Evolutionary conservation across 2,329 filamentous ascomycete species (phyloP).

Genomic region (Sporothrix pallida): DNA sequence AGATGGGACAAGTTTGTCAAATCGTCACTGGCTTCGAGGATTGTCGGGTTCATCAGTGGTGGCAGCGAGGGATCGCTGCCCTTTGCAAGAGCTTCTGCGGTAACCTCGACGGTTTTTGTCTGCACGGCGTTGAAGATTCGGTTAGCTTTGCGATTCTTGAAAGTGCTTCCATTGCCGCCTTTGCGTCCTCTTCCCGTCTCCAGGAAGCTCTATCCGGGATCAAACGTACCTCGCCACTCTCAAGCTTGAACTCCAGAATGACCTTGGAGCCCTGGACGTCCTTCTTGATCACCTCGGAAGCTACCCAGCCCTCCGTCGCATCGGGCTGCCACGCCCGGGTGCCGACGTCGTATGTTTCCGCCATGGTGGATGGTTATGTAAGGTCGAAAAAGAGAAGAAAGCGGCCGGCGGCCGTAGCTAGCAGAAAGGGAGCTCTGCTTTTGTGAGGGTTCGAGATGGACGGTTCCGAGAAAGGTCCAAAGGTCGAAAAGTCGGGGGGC

Average conservation of each 20-base stretch:
- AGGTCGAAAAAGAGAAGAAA: slow-evolving; percentile 45
- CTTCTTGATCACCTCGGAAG: slow-evolving; percentile 91
- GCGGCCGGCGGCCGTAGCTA: slow-evolving; percentile 37
- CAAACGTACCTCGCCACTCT: slow-evolving; percentile 82
- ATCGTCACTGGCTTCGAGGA: slow-evolving; percentile 98
- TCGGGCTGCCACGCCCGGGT: slow-evolving; percentile 99
- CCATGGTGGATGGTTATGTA: slow-evolving; percentile 63
- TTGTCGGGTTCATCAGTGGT: slow-evolving; percentile 95
- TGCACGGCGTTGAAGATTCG: slow-evolving; percentile 54
- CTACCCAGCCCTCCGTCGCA: slow-evolving; percentile 93
- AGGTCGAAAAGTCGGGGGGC: not conserved
- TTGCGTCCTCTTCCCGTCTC: too few relatives aligned
- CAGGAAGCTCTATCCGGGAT: not conserved
- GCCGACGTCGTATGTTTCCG: slow-evolving; percentile 93
- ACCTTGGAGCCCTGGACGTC: slow-evolving; percentile 83
- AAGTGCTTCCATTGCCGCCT: slow-evolving; percentile 14
- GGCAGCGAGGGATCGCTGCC: slow-evolving; percentile 80
- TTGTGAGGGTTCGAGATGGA: not conserved
- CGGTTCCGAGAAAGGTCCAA: not conserved
- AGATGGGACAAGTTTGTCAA: slow-evolving; percentile 96
- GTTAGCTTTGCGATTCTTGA: not conserved
- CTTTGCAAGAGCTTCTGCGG: slow-evolving; percentile 74
- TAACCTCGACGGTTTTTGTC: slow-evolving; percentile 81
- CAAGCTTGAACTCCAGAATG: slow-evolving; percentile 83
- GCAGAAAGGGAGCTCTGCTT: slow-evolving; percentile 15